These are phyloP conservation scores for Trametes gibbosa DNA, from an alignment of 768 basidiomycete genomes.

Conservation along the genomic window DNA sequence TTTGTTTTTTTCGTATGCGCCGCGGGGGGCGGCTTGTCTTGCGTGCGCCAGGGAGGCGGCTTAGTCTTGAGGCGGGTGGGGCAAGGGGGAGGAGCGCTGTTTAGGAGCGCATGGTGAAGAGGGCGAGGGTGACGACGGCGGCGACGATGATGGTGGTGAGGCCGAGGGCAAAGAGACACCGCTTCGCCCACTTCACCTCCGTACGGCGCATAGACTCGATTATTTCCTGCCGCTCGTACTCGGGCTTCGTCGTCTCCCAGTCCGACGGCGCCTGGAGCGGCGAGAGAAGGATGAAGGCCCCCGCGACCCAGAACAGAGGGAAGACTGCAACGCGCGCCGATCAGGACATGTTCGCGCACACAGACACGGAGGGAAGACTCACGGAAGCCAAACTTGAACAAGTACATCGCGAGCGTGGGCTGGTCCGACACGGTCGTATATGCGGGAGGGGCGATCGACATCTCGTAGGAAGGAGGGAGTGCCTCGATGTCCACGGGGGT, in stretches of 20 bases:
- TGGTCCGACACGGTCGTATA: conserved; percentile 38
- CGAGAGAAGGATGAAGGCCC: conserved; percentile 39
- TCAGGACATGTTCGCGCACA: background rate
- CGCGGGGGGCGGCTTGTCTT: background rate
- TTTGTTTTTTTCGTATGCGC: background rate
- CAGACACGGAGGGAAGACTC: conserved; percentile 23
- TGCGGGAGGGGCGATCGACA: conserved; percentile 31
- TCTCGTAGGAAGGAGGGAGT: conserved; percentile 33
- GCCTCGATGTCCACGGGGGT: conserved; percentile 16
- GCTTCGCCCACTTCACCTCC: conserved; percentile 43
- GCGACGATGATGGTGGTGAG: conserved; percentile 19
- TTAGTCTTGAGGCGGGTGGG: background rate
- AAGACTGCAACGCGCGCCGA: conserved; percentile 35
- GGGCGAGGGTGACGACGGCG: conserved; percentile 15
- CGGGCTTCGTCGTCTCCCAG: conserved; percentile 38
- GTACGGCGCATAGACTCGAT: conserved; percentile 33
- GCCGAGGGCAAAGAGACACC: conserved; percentile 32
- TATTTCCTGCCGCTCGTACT: conserved; percentile 33
- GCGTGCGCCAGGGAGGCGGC: background rate
- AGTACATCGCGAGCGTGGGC: conserved; percentile 43
- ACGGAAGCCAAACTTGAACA: conserved; percentile 53
- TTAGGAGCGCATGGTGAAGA: conserved; percentile 16
- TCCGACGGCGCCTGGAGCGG: conserved; percentile 37
- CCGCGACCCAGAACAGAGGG: conserved; percentile 47
- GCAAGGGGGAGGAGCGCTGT: background rate